Evolutionary conservation across 2,329 filamentous ascomycete genomes (phyloP).

Genomic region (Zymoseptoria brevis): DNA sequence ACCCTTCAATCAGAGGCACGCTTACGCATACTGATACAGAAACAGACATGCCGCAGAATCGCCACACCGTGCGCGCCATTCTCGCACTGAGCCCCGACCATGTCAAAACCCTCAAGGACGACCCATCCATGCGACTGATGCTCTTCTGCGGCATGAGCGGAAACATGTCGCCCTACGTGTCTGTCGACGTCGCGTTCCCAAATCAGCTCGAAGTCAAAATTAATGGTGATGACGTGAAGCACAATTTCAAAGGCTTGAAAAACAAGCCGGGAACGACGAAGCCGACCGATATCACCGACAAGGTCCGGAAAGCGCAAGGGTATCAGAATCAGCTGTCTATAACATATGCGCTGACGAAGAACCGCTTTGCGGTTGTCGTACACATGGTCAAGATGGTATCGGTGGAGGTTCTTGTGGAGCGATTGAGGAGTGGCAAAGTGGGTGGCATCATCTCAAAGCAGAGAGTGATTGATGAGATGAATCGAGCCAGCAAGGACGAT

Average conservation of each 20-base stretch:
- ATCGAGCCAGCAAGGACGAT: slow-evolving; percentile 65
- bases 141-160: slow-evolving; percentile 63
- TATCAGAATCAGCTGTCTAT: slow-evolving; percentile 75
- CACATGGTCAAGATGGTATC: slow-evolving; percentile 68
- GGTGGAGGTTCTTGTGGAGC: slow-evolving; percentile 61
- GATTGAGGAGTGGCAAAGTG: slow-evolving; percentile 53
- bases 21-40: slow-evolving; percentile 27
- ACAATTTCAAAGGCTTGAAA: slow-evolving; percentile 90
- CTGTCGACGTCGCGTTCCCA: slow-evolving; percentile 73
- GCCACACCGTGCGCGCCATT: slow-evolving; percentile 52
- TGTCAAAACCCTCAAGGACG: slow-evolving; percentile 49
- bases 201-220: slow-evolving; percentile 88
- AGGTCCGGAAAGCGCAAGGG: slow-evolving; percentile 59
- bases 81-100: slow-evolving; percentile 49
- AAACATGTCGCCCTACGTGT: slow-evolving; percentile 48
- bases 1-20: slow-evolving; percentile 12
- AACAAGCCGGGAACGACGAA: slow-evolving; percentile 93
- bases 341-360: slow-evolving; percentile 85
- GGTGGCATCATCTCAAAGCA: slow-evolving; percentile 62
- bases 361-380: slow-evolving; percentile 55
- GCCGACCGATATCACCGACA: slow-evolving; percentile 80
- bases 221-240: slow-evolving; percentile 79
- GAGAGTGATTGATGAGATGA: slow-evolving; percentile 71
- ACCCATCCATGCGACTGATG: slow-evolving; percentile 64
- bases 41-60: slow-evolving; percentile 52